phyloP scores from a whole-genome alignment of 345 rosid species.

The Trapa incisa region DNA sequence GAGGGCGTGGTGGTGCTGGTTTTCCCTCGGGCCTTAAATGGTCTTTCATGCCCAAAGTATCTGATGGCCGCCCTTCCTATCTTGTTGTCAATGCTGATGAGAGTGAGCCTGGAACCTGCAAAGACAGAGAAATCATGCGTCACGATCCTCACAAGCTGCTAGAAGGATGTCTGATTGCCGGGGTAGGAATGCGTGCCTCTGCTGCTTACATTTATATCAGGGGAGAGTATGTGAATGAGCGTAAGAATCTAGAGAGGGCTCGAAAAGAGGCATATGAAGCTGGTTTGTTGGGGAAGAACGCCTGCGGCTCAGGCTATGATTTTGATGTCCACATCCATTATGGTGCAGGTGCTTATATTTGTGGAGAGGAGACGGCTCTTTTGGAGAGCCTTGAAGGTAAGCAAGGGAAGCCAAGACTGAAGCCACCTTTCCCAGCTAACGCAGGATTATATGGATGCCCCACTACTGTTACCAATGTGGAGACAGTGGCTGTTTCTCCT shows the following conservation, averaged over 20 bases:
- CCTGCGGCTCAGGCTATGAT: slow-evolving; percentile 96
- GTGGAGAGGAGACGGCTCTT: slow-evolving; percentile 98
- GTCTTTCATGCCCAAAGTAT: slow-evolving; percentile 98
- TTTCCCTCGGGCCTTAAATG: slow-evolving; percentile 96
- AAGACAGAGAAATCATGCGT: slow-evolving; percentile 95
- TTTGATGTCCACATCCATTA: slow-evolving; percentile 92
- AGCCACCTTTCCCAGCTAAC: slow-evolving; percentile 99
- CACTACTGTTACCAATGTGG: slow-evolving; percentile 91
- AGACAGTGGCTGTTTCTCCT: slow-evolving; percentile 95
- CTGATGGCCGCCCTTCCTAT: slow-evolving; percentile 96
- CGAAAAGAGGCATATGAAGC: slow-evolving; percentile 86
- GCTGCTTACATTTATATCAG: slow-evolving; percentile 95
- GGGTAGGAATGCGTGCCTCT: slow-evolving; percentile 95
- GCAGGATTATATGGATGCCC: slow-evolving; percentile 96
- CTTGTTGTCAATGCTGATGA: slow-evolving; percentile 98
- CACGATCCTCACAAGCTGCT: slow-evolving; percentile 95
- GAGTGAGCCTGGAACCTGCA: slow-evolving; percentile 99
- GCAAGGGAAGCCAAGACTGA: slow-evolving; percentile 95
- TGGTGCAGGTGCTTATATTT: slow-evolving; percentile 97
- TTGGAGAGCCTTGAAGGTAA: slow-evolving; percentile 95
- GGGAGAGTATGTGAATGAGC: slow-evolving; percentile 95
- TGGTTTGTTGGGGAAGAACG: slow-evolving; percentile 89
- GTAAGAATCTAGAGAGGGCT: slow-evolving; percentile 64
- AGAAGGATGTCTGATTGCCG: slow-evolving; percentile 96
- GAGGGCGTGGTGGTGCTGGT: slow-evolving; percentile 99